A percentile compares a stretch with the other conserved stretches of the same genome.
These are phyloP conservation scores for Alternaria consortialis DNA, from an alignment of 2,329 filamentous ascomycete genomes.

Conservation along the genomic window DNA sequence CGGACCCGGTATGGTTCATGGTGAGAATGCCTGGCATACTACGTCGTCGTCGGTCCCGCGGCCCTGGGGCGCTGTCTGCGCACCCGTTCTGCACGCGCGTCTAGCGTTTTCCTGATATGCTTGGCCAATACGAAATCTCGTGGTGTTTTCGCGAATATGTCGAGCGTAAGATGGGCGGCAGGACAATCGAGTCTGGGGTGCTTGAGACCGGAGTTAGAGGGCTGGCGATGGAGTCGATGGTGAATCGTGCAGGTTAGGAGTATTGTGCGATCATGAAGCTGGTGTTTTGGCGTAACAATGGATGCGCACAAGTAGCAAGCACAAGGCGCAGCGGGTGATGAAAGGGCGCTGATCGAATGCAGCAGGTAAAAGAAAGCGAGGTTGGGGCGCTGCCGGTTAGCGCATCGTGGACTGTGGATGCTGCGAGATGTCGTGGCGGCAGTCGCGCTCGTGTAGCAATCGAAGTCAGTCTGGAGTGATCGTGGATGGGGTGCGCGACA, in stretches of 20 bases:
- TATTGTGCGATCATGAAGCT: background rate
- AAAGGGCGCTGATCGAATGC: constrained; percentile 19
- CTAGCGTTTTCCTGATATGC: background rate
- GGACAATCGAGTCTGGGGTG: background rate
- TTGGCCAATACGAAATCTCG: background rate
- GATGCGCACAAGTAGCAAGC: constrained; percentile 14
- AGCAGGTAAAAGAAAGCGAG: constrained; percentile 20
- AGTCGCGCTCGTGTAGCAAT: constrained; percentile 19
- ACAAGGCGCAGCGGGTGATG: constrained; percentile 14
- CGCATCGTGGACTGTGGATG: constrained; percentile 18
- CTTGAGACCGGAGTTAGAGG: background rate
- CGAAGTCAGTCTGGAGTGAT: background rate
- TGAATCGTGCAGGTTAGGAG: constrained; percentile 5
- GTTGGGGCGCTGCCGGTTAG: background rate
- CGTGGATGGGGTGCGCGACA: constrained; percentile 18
- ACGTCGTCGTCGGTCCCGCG: constrained; percentile 42
- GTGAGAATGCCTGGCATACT: constrained; percentile 60
- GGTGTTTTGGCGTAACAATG: constrained; percentile 4
- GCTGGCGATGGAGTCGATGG: background rate
- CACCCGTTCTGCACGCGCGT: constrained; percentile 24
- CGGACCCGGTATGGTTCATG: constrained; percentile 57
- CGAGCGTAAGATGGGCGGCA: background rate
- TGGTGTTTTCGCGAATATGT: background rate
- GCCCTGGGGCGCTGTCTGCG: constrained; percentile 44
- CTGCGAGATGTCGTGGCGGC: constrained; percentile 14